Base-by-base conservation (phyloP, 345 rosid genomes). In the Ailanthus altissimus region DNA sequence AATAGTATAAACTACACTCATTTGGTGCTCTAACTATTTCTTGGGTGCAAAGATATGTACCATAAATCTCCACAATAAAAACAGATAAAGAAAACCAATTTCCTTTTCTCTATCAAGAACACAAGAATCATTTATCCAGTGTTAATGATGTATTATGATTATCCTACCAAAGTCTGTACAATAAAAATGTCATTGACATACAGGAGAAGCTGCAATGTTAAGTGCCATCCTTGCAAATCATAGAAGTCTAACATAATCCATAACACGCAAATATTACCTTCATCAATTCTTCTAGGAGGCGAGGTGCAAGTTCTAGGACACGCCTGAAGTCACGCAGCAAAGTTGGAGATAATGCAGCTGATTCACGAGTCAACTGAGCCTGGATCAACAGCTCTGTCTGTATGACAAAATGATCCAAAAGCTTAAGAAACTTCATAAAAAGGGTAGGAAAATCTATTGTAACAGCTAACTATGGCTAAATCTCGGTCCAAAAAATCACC, bases 311-410 rank as follows among this genome's bases (percentile, higher is more conserved):
- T 84, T 92, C 98, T 63, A 96, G 87, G 38, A 93, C 92, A 64
- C 89, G 97, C 81, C 84, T 92, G 79, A 96, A 92, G 86, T 96
- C 99, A 79, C 81, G 85, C 36, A 77, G 83, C 87, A 96, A 84
- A 78, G 93, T 86, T 59, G 98, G 98, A 67, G 98, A 88, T 75
- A 96, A 83, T 54, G 87, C 86, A 56, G 86, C 88, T 64, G 93
- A 85, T 87, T 88, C 90, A 70, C 92, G 93, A 63, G 95, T 92
- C 83, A 96, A 86, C 72, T 96, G 99, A 51, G 99, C 98, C 87
- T 96, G 99, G 82, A 96, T 92, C 90, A 96, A 86, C 90, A 96
- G 81, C 84, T 96, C 99, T 50, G 97, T 93, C 99, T 93, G 90
- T 61, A 83, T 10, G 74, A 16, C 79, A 69, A 26, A 73, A 36